Conservation (phyloP, 768 basidiomycete genomes). For the Dendrothele bispora region DNA sequence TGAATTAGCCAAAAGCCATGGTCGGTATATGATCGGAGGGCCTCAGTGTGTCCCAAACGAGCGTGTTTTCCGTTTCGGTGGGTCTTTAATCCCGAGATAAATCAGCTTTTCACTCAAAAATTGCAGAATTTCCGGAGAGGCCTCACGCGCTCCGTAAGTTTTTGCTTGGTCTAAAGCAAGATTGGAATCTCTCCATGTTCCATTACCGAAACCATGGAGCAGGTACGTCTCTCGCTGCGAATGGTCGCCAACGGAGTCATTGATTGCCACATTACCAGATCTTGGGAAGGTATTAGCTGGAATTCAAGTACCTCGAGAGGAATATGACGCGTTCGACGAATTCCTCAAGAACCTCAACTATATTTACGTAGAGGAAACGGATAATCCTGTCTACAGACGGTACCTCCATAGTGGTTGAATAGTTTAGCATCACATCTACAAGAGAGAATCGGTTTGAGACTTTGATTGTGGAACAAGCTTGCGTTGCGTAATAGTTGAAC, state of each 20-base stretch:
- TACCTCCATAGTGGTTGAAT: constrained; percentile 46
- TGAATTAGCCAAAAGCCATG: constrained; percentile 94
- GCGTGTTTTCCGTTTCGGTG: constrained; percentile 91
- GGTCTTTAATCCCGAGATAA: constrained; percentile 28
- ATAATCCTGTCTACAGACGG: constrained; percentile 80
- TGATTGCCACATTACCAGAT: constrained; percentile 37
- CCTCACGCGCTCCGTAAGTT: constrained; percentile 91
- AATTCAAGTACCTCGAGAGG: constrained; percentile 81
- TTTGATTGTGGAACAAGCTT: too few species aligned
- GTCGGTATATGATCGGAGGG: constrained; percentile 94
- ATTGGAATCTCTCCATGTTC: constrained; percentile 96
- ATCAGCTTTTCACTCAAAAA: constrained; percentile 4
- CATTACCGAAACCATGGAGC: constrained; percentile 98
- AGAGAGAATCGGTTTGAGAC: too few species aligned
- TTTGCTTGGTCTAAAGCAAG: constrained; percentile 74
- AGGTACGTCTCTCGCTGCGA: constrained; percentile 49
- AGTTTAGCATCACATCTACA: too few species aligned
- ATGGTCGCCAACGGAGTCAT: not conserved
- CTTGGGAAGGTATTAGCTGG: constrained; percentile 92
- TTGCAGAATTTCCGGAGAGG: constrained; percentile 90
- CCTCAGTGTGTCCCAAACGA: constrained; percentile 76
- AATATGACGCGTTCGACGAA: constrained; percentile 63
- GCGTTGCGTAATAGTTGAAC: too few species aligned
- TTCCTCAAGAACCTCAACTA: constrained; percentile 84
- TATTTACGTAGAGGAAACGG: constrained; percentile 88